phyloP scores from a whole-genome alignment of 2,329 filamentous ascomycete genomes.

The Thermothelomyces thermophilus region DNA sequence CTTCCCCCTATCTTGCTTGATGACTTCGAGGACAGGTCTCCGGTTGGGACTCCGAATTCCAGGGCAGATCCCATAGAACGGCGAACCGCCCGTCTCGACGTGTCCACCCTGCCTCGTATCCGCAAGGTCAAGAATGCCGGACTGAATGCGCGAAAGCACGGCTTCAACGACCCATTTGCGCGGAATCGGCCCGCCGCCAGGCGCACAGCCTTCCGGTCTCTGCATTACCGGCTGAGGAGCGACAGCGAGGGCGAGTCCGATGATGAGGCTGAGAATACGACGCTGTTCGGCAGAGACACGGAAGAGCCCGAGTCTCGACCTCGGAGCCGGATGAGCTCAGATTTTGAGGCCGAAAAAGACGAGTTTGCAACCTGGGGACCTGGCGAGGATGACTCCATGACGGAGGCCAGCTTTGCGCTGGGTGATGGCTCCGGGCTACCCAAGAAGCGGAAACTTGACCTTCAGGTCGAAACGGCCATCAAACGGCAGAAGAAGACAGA shows the following conservation, averaged over 20 bases:
- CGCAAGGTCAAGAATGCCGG: conserved; percentile 58
- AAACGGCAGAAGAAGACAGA: conserved; percentile 77
- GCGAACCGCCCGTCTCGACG: conserved; percentile 49
- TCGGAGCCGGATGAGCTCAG: conserved; percentile 64
- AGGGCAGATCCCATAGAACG: conserved; percentile 56
- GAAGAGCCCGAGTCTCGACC: conserved; percentile 81
- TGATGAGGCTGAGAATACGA: conserved; percentile 60
- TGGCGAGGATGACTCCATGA: conserved; percentile 59
- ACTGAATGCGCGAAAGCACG: conserved; percentile 52
- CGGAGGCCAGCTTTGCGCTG: conserved; percentile 64
- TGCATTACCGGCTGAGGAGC: conserved; percentile 73
- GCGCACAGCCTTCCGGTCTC: conserved; percentile 62
- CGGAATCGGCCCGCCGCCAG: conserved; percentile 53
- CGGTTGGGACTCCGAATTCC: conserved; percentile 59
- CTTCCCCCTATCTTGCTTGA: conserved; percentile 46
- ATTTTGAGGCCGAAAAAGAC: conserved; percentile 49
- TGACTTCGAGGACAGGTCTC: conserved; percentile 55
- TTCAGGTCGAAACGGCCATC: conserved; percentile 60
- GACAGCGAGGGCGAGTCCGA: conserved; percentile 83
- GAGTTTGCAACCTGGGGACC: conserved; percentile 42
- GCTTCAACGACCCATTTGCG: conserved; percentile 62
- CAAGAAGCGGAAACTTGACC: conserved; percentile 69
- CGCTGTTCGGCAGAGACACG: conserved; percentile 63
- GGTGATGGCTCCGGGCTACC: conserved; percentile 44
- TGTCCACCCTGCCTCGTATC: conserved; percentile 66